These are phyloP conservation scores for Tetrahymena malaccensis DNA, from an alignment of 73 alveolate species.

Conservation along the genomic window DNA sequence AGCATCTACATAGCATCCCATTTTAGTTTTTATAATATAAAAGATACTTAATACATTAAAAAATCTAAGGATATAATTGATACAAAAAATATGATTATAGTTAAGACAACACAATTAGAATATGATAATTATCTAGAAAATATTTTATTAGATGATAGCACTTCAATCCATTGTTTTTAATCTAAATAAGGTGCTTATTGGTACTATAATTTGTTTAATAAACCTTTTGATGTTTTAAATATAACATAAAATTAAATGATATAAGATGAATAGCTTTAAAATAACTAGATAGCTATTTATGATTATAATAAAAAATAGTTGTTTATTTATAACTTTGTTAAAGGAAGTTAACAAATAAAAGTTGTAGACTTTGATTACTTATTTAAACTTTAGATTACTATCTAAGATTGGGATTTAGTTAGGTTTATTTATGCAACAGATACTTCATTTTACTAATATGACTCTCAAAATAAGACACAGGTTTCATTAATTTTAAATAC, in stretches of 20 bases:
- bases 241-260: too few relatives aligned
- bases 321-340: too few relatives aligned
- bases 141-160: neutral
- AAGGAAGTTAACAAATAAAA: neutral
- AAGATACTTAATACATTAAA: neutral
- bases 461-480: neutral
- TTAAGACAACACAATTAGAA: neutral
- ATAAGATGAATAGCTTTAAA: neutral
- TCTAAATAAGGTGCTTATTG: neutral
- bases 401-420: neutral
- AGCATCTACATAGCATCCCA: too few relatives aligned
- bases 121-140: neutral
- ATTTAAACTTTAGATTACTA: neutral
- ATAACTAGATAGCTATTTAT: neutral
- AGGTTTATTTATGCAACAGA: neutral
- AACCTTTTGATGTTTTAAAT: neutral
- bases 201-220: neutral
- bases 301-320: neutral
- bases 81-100: neutral
- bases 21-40: too few relatives aligned
- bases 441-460: neutral
- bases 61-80: neutral
- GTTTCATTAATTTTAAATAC: neutral
- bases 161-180: neutral
- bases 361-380: neutral